phyloP scores from a whole-genome alignment of 176 grass and related monocot species.

The Phyllostachys edulis region DNA sequence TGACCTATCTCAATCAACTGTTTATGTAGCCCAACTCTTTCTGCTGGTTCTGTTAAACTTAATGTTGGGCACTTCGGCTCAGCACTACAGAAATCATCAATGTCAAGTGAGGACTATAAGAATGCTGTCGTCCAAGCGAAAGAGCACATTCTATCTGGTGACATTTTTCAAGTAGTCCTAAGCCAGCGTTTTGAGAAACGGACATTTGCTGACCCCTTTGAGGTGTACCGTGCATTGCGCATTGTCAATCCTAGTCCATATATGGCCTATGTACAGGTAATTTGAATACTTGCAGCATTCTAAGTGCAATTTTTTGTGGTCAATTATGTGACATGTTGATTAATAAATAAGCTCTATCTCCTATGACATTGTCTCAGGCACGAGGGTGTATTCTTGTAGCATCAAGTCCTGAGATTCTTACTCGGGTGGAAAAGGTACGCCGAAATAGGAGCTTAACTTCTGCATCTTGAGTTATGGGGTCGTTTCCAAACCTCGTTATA shows the following conservation, averaged over 20 bases:
- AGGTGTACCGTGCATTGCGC: slow-evolving; percentile 82
- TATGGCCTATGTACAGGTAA: slow-evolving; percentile 91
- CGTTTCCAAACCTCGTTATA: background rate
- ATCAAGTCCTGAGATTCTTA: slow-evolving; percentile 94
- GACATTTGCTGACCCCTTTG: slow-evolving; percentile 85
- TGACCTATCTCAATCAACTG: background rate
- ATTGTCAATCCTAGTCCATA: slow-evolving; percentile 93
- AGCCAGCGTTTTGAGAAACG: slow-evolving; percentile 89
- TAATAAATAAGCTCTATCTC: background rate
- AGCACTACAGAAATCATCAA: slow-evolving; percentile 65
- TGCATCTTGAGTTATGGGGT: background rate
- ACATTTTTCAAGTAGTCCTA: slow-evolving; percentile 92
- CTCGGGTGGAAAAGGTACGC: slow-evolving; percentile 70
- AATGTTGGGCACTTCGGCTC: slow-evolving; percentile 58
- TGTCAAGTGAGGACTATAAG: slow-evolving; percentile 72
- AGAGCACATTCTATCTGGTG: slow-evolving; percentile 76
- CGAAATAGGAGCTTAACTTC: background rate
- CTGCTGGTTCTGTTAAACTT: slow-evolving; percentile 66
- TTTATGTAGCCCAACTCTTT: slow-evolving; percentile 67
- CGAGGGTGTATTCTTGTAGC: slow-evolving; percentile 67
- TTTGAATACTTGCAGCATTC: background rate
- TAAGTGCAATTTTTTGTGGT: background rate
- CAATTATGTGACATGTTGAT: background rate
- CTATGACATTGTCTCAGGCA: slow-evolving; percentile 41
- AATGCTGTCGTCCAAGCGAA: slow-evolving; percentile 70